These are phyloP conservation scores for Coemansia sp. DNA, from an alignment of 192 early-diverging fungal species.

Conservation along the genomic window DNA sequence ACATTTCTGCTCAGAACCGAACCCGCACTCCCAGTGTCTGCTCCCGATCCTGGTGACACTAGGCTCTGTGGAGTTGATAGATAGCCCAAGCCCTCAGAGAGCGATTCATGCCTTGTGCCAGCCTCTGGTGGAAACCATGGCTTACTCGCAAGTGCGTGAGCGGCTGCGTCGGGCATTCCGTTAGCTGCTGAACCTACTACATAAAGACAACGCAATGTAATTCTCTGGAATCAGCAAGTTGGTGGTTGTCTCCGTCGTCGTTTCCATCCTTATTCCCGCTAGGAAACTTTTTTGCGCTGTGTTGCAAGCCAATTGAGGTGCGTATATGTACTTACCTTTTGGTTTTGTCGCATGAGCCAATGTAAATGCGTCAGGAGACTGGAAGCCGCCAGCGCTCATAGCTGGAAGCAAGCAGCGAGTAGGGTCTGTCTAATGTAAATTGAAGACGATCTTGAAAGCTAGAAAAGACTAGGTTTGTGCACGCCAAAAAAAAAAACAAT, in stretches of 20 bases:
- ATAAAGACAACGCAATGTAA: background rate
- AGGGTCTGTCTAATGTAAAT: background rate
- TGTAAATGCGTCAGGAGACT: slow-evolving; percentile 34
- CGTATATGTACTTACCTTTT: slow-evolving; percentile 8
- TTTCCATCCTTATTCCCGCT: background rate
- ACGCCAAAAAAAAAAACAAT: background rate
- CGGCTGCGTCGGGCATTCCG: slow-evolving; percentile 1
- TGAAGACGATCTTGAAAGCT: background rate
- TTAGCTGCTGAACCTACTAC: background rate
- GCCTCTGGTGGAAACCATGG: background rate
- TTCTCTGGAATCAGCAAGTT: background rate
- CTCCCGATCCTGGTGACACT: slow-evolving; percentile 23
- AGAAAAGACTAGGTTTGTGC: background rate
- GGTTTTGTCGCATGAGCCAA: slow-evolving; percentile 16
- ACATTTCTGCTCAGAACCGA: background rate
- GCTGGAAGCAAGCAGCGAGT: slow-evolving; percentile 12
- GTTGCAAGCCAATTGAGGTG: background rate
- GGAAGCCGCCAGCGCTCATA: slow-evolving; percentile 48
- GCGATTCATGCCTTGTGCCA: background rate
- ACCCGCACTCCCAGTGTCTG: slow-evolving; percentile 1
- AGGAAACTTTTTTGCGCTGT: background rate
- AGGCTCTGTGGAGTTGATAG: slow-evolving; percentile 36
- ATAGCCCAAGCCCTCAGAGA: slow-evolving; percentile 6
- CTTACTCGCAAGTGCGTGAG: slow-evolving; percentile 6
- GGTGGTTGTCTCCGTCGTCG: background rate